These are phyloP conservation scores for Venturia pyrina DNA, from an alignment of 2,329 filamentous ascomycete genomes.

Conservation along the genomic window DNA sequence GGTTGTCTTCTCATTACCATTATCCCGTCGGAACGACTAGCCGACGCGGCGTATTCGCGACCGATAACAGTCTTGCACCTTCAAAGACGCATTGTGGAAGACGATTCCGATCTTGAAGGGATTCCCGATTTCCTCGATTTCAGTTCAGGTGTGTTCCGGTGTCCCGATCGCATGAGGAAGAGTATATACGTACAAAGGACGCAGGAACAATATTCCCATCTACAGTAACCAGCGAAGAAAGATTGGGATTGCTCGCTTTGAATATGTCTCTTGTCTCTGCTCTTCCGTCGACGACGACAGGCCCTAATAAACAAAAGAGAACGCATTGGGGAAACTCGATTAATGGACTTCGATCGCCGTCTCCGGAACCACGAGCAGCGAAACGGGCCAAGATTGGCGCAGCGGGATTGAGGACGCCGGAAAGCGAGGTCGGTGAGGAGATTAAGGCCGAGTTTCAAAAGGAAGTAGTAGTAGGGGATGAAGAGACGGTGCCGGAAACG, in stretches of 20 bases:
- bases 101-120: not conserved
- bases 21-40: not conserved
- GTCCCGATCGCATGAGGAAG: not conserved
- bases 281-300: not conserved
- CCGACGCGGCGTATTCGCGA: not conserved
- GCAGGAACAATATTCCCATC: not conserved
- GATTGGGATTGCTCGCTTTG: not conserved
- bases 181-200: not conserved
- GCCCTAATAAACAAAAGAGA: not conserved
- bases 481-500: conserved; percentile 14
- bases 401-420: not conserved
- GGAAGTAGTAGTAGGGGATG: not conserved
- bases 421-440: not conserved
- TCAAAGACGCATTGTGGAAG: not conserved
- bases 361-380: not conserved
- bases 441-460: not conserved
- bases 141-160: not conserved
- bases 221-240: not conserved
- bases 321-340: conserved; percentile 5
- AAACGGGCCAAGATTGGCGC: not conserved
- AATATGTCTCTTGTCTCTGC: not conserved
- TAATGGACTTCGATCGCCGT: not conserved
- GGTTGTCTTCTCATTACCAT: not conserved
- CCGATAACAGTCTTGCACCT: not conserved
- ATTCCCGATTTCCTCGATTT: not conserved